These are phyloP conservation scores for Colletotrichum eremochloae DNA, from an alignment of 2,329 filamentous ascomycete genomes.

Conservation along the genomic window DNA sequence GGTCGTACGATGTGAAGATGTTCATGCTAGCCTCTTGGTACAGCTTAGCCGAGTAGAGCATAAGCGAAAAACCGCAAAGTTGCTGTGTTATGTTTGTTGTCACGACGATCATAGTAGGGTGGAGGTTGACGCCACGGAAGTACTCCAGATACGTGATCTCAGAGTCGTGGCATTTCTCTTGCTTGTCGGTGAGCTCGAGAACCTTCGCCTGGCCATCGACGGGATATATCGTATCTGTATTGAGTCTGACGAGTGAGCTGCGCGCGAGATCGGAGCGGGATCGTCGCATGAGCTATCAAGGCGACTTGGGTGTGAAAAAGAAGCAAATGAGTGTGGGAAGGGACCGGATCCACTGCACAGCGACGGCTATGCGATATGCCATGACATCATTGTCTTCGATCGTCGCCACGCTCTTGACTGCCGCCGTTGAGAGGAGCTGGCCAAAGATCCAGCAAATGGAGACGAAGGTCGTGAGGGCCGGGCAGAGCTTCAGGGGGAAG, in stretches of 20 bases:
- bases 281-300: slow-evolving; percentile 55
- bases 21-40: slow-evolving; percentile 64
- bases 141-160: slow-evolving; percentile 52
- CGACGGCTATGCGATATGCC: slow-evolving; percentile 56
- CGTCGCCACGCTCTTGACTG: slow-evolving; percentile 50
- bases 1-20: slow-evolving; percentile 56
- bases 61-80: slow-evolving; percentile 65
- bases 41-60: slow-evolving; percentile 65
- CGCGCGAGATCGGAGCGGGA: slow-evolving; percentile 49
- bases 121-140: slow-evolving; percentile 50
- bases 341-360: slow-evolving; percentile 56
- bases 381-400: slow-evolving; percentile 44
- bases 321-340: slow-evolving; percentile 51
- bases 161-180: slow-evolving; percentile 45
- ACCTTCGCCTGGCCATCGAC: slow-evolving; percentile 52
- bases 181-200: slow-evolving; percentile 54
- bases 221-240: slow-evolving; percentile 46
- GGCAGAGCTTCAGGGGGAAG: slow-evolving; percentile 50
- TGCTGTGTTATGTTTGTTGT: slow-evolving; percentile 69
- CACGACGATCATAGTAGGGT: slow-evolving; percentile 55
- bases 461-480: slow-evolving; percentile 54
- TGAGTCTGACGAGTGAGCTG: slow-evolving; percentile 49
- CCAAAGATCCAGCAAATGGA: slow-evolving; percentile 58
- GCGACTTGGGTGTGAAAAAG: slow-evolving; percentile 54
- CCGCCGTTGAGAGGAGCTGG: slow-evolving; percentile 52